These are phyloP conservation scores for Saturnispora saitoi DNA, from an alignment of 805 yeast genomes.

Conservation along the genomic window DNA sequence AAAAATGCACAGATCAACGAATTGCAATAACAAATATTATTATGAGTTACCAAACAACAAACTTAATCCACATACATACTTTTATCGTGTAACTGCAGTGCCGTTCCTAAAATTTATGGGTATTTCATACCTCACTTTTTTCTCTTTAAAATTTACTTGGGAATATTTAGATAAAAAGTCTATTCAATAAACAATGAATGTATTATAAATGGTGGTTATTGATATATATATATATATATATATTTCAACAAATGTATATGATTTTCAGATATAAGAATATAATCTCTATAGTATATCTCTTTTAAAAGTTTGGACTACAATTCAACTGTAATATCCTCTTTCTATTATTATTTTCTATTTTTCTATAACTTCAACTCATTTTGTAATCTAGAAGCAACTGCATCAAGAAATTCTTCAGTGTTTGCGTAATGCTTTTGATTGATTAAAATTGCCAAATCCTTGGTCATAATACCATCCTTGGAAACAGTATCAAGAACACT, in stretches of 20 bases:
- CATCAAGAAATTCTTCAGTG: conserved; percentile 69
- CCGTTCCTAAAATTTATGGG: conserved; percentile 40
- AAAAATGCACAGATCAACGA: neutral
- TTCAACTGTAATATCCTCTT: conserved; percentile 1
- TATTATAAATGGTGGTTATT: neutral
- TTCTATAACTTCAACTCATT: conserved; percentile 14
- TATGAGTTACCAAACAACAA: conserved; percentile 14
- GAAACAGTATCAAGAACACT: conserved; percentile 69
- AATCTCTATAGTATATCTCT: neutral
- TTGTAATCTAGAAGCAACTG: conserved; percentile 46
- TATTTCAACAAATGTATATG: too few species aligned
- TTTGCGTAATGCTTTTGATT: conserved; percentile 58
- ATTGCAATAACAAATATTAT: conserved; percentile 1
- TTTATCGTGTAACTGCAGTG: conserved; percentile 39
- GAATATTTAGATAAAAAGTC: conserved; percentile 2
- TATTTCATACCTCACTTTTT: conserved; percentile 39
- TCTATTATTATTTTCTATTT: neutral
- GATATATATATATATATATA: neutral
- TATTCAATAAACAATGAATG: conserved; percentile 2
- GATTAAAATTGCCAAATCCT: conserved; percentile 64
- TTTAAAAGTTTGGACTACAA: neutral
- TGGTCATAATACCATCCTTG: conserved; percentile 70
- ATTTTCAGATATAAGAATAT: too few species aligned
- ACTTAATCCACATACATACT: conserved; percentile 26
- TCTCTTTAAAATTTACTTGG: conserved; percentile 38